Percentiles rank a stretch among this genome's conserved stretches.
Conservation (phyloP, 768 basidiomycete genomes). For the Pulveroboletus sp. region DNA sequence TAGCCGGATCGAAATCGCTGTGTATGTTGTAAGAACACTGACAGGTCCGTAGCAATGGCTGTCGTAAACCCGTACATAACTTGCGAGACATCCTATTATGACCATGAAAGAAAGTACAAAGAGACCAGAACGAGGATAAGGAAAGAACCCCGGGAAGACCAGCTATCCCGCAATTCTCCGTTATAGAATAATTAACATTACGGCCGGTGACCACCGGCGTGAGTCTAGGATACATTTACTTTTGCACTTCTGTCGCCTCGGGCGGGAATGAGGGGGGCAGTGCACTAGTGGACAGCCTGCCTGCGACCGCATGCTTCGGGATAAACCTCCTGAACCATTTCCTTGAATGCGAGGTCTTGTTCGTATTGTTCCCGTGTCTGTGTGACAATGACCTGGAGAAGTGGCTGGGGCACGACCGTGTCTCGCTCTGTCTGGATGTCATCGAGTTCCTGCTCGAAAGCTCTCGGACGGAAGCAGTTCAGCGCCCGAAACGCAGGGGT, state of each 20-base stretch:
- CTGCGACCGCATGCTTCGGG: conserved; percentile 25
- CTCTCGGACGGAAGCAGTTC: conserved; percentile 33
- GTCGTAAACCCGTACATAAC: conserved; percentile 2
- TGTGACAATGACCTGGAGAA: conserved; percentile 33
- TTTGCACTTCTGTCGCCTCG: conserved; percentile 7
- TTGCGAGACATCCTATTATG: neutral
- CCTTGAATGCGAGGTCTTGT: conserved; percentile 32
- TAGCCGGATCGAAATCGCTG: too few species aligned
- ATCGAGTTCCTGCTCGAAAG: conserved; percentile 33
- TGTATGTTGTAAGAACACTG: neutral
- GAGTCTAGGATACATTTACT: conserved; percentile 3
- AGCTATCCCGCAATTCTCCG: conserved; percentile 12
- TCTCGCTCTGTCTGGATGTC: conserved; percentile 23
- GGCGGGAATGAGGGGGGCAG: neutral
- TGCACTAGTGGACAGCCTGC: conserved; percentile 6
- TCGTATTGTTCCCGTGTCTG: conserved; percentile 33
- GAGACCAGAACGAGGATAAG: neutral
- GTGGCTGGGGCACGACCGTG: conserved; percentile 13
- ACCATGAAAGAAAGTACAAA: neutral
- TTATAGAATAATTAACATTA: conserved; percentile 25
- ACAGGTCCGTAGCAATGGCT: neutral
- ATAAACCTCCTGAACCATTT: conserved; percentile 24
- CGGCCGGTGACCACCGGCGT: neutral
- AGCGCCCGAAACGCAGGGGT: conserved; percentile 24
- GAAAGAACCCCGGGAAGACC: conserved; percentile 13